These are phyloP conservation scores for Linum tenue DNA, from an alignment of 345 rosid species.

Conservation along the genomic window DNA sequence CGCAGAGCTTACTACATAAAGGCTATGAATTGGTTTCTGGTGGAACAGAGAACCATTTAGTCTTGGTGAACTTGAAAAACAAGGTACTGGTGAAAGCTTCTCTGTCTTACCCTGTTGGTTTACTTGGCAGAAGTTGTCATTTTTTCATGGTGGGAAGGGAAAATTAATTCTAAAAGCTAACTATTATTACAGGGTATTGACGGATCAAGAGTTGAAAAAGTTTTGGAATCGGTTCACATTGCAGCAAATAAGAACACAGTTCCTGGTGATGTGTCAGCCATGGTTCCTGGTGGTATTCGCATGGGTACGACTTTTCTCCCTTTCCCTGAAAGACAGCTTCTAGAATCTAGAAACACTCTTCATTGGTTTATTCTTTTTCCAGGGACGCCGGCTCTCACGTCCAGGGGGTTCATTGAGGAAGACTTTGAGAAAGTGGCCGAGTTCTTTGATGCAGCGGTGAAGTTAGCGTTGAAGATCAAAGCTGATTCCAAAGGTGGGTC, in stretches of 20 bases:
- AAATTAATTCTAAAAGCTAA: not conserved
- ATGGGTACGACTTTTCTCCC: slow-evolving; percentile 52
- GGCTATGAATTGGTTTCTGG: slow-evolving; percentile 94
- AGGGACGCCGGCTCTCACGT: slow-evolving; percentile 97
- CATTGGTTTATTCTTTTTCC: slow-evolving; percentile 6
- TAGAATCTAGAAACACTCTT: not conserved
- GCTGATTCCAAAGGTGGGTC: slow-evolving; percentile 53
- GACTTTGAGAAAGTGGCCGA: slow-evolving; percentile 89
- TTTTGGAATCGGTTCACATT: slow-evolving; percentile 76
- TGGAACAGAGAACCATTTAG: slow-evolving; percentile 92
- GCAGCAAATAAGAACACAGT: slow-evolving; percentile 95
- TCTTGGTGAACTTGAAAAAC: slow-evolving; percentile 73
- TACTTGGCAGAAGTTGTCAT: not conserved
- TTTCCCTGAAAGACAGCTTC: slow-evolving; percentile 5
- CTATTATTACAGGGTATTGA: slow-evolving; percentile 59
- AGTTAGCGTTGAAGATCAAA: slow-evolving; percentile 71
- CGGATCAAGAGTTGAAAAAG: slow-evolving; percentile 95
- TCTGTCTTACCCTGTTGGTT: not conserved
- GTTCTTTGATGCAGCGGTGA: slow-evolving; percentile 75
- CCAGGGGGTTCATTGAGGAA: slow-evolving; percentile 81
- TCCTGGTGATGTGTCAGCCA: slow-evolving; percentile 96
- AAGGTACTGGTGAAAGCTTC: slow-evolving; percentile 36
- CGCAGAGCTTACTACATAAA: slow-evolving; percentile 58
- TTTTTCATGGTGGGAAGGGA: not conserved
- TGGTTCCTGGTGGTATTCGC: slow-evolving; percentile 96